Percentiles rank a stretch among this genome's conserved stretches.
Evolutionary conservation across 768 basidiomycete species (phyloP).

Genomic region (Macrolepiota albuminosa): DNA sequence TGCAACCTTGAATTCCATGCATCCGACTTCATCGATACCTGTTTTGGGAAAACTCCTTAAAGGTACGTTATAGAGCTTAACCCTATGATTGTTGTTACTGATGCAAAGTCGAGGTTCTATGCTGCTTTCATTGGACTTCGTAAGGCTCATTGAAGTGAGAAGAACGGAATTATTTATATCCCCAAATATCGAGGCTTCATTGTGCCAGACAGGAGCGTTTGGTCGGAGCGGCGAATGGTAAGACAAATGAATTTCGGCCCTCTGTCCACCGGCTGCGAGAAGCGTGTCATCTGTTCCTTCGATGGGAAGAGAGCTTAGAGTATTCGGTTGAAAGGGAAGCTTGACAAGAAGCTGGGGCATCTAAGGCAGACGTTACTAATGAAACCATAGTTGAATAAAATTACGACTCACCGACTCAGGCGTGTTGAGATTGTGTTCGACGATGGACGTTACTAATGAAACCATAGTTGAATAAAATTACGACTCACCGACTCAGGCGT

Average conservation of each 20-base stretch:
- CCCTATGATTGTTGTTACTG: conserved; percentile 81
- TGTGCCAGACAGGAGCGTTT: conserved; percentile 46
- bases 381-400: conserved; percentile 10
- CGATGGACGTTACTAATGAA: conserved; percentile 31
- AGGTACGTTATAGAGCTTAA: conserved; percentile 78
- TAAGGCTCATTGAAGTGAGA: conserved; percentile 54
- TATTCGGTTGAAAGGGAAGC: conserved; percentile 58
- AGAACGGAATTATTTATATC: conserved; percentile 86
- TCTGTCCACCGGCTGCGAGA: conserved; percentile 75
- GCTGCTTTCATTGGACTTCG: conserved; percentile 56
- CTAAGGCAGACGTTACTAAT: conserved; percentile 20
- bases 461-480: conserved; percentile 8
- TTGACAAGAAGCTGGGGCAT: conserved; percentile 44
- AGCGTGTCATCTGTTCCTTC: conserved; percentile 49
- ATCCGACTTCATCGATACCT: conserved; percentile 45
- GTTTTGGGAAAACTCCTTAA: conserved; percentile 40
- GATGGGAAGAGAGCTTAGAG: conserved; percentile 52
- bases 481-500: conserved; percentile 40
- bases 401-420: conserved; percentile 39
- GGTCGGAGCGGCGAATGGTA: conserved; percentile 31
- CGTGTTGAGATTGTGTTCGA: conserved; percentile 54
- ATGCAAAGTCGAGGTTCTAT: conserved; percentile 71
- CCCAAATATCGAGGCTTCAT: conserved; percentile 46
- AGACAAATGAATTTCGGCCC: conserved; percentile 67
- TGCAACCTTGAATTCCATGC: conserved; percentile 57